phyloP scores from a whole-genome alignment of 2,329 filamentous ascomycete species.

The Microcyclosporella mali region DNA sequence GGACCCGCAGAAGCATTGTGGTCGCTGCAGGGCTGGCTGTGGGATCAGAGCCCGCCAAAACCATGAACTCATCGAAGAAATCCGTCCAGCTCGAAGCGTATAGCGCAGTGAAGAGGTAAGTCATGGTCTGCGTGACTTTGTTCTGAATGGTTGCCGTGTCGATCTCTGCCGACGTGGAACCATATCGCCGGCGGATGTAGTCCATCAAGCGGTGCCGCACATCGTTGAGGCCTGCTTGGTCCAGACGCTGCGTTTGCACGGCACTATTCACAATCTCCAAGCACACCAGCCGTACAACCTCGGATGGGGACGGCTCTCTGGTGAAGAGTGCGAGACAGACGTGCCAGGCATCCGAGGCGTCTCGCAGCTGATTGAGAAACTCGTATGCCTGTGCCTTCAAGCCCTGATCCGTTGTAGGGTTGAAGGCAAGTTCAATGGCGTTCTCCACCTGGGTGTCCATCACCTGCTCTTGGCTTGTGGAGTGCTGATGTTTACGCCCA shows the following conservation, averaged over 20 bases:
- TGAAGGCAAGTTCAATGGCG: conserved; percentile 90
- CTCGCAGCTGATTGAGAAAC: conserved; percentile 69
- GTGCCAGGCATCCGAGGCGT: conserved; percentile 83
- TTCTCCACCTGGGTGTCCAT: conserved; percentile 67
- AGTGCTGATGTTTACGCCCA: neutral
- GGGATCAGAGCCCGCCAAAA: conserved; percentile 61
- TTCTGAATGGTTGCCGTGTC: conserved; percentile 82
- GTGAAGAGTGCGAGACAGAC: conserved; percentile 82
- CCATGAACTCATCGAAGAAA: conserved; percentile 86
- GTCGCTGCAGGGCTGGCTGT: conserved; percentile 59
- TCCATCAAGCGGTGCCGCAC: conserved; percentile 76
- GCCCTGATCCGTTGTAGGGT: conserved; percentile 66
- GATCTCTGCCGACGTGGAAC: conserved; percentile 46
- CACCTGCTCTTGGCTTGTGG: neutral
- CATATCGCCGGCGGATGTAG: conserved; percentile 74
- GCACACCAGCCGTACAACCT: conserved; percentile 81
- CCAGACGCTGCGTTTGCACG: conserved; percentile 71
- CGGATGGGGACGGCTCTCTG: conserved; percentile 65
- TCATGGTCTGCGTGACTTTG: conserved; percentile 93
- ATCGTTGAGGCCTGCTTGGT: conserved; percentile 63
- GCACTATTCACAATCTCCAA: conserved; percentile 92
- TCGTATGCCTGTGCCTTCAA: conserved; percentile 79
- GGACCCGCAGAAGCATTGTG: conserved; percentile 79
- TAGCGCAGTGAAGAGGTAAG: conserved; percentile 81
- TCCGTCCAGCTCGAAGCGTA: conserved; percentile 81